Base-by-base conservation (phyloP, 352 stramenopile species). In the Globisporangium camurandrum region DNA sequence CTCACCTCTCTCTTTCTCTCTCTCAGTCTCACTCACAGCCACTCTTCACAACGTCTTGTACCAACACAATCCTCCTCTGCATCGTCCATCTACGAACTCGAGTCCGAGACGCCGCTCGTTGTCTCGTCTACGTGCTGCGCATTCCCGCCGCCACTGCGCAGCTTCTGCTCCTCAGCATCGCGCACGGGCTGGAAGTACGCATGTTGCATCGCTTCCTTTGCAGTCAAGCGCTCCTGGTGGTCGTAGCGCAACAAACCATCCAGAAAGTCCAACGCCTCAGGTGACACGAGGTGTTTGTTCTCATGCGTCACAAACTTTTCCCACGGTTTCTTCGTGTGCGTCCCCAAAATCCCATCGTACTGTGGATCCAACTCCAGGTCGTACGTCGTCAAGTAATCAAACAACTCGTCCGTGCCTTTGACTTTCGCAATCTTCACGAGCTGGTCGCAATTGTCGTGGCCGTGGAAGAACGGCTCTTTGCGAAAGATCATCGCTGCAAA, bases 401-500 rank as follows among this genome's bases (percentile, higher is more conserved):
- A 97, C 16, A 99, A 77, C 69, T 99, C 97, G 61, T 99, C 96
- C 8, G 96, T 99, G 43, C 96, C 96, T 61, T 98, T 84, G 28
- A 97, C 86, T 70, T 98, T 98, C 50, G 93, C 95, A 61, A 99
- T 99, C 71, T 98, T 98, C 24, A 99, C 95, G 22, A 99, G 73
- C 76, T 99, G 97, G 75, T 99, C 97, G 63, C 98, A 98, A 67
- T 99, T 99, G 64, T 99, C 96, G 53, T 98, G 93, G 36, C 97
- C 97, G 64, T 99, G 95, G 73, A 99, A 99, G 65, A 99, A 99
- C 6, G 96, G 96, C 64, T 99, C 96, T 67, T 98, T 98, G 57
- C 95, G 84, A 75, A 99, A 99, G 64, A 99, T 98, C 96, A 99
- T 99, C n/a, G 93, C 92, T n/a, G 94, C 95, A 65, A 99, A 97